Conservation (phyloP, 768 basidiomycete species). For the Artomyces pyxidatus region DNA sequence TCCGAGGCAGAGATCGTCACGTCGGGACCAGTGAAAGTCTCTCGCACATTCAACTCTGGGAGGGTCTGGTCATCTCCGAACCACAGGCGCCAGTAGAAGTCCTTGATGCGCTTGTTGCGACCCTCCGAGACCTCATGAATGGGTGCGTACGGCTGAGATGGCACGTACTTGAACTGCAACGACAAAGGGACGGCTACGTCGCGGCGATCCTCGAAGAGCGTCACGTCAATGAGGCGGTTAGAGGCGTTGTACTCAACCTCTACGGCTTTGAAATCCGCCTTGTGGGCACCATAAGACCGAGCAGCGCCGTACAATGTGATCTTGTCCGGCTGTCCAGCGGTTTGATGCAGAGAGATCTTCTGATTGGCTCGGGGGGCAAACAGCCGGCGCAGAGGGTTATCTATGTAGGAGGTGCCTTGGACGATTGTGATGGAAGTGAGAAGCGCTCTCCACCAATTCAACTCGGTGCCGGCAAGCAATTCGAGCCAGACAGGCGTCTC, state of each 20-base stretch:
- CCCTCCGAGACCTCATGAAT: conserved; percentile 84
- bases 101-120: conserved; percentile 87
- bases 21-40: conserved; percentile 81
- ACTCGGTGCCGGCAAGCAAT: conserved; percentile 68
- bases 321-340: conserved; percentile 41
- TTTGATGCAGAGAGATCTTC: conserved; percentile 52
- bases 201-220: conserved; percentile 76
- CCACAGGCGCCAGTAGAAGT: conserved; percentile 99
- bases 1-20: conserved; percentile 69
- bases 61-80: conserved; percentile 79
- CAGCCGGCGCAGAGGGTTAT: conserved; percentile 83
- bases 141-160: conserved; percentile 81
- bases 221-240: conserved; percentile 55
- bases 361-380: conserved; percentile 79
- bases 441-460: conserved; percentile 84
- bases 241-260: conserved; percentile 54
- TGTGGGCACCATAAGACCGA: conserved; percentile 71
- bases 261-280: conserved; percentile 72
- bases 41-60: conserved; percentile 71
- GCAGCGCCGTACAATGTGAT: conserved; percentile 69
- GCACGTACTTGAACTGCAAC: conserved; percentile 81
- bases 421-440: conserved; percentile 76
- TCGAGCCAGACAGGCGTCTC: conserved; percentile 71
- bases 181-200: conserved; percentile 69
- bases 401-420: conserved; percentile 77